phyloP scores from a whole-genome alignment of 2,329 filamentous ascomycete species.

The Ophiostoma novo-ulmi region DNA sequence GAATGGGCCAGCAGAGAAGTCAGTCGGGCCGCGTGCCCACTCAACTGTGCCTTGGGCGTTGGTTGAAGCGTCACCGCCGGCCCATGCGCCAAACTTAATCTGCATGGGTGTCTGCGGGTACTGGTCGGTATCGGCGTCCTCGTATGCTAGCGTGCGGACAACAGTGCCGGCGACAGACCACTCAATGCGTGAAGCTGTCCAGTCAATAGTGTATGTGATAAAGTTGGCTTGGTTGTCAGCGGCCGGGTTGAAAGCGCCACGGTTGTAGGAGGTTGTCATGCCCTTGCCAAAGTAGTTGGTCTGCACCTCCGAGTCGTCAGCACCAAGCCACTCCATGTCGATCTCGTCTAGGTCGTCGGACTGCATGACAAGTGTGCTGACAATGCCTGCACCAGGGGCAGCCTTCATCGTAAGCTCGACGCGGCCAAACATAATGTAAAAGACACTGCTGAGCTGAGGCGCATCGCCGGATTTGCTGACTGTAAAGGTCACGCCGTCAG shows the following conservation, averaged over 20 bases:
- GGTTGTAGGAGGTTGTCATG: constrained; percentile 75
- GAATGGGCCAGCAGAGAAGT: constrained; percentile 80
- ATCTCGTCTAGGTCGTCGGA: constrained; percentile 94
- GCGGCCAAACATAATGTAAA: constrained; percentile 99
- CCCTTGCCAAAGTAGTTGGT: constrained; percentile 97
- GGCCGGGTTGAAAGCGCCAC: constrained; percentile 72
- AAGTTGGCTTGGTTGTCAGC: constrained; percentile 66
- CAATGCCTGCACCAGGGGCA: constrained; percentile 83
- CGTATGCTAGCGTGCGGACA: constrained; percentile 67
- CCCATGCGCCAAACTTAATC: constrained; percentile 87
- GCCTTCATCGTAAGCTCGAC: constrained; percentile 82
- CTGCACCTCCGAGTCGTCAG: constrained; percentile 72
- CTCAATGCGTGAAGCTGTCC: constrained; percentile 77
- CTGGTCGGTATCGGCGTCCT: constrained; percentile 62
- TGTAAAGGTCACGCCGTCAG: constrained; percentile 75
- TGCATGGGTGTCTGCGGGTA: constrained; percentile 97
- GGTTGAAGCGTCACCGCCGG: constrained; percentile 70
- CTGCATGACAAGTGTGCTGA: constrained; percentile 85
- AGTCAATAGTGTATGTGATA: constrained; percentile 86
- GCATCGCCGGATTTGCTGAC: constrained; percentile 73
- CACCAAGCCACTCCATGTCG: constrained; percentile 93
- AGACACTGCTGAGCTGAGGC: constrained; percentile 79
- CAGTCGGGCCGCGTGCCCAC: constrained; percentile 82
- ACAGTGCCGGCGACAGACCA: constrained; percentile 79
- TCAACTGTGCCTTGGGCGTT: constrained; percentile 78